These are phyloP conservation scores for Uronychia setigera DNA, from an alignment of 73 alveolate genomes.

Conservation along the genomic window DNA sequence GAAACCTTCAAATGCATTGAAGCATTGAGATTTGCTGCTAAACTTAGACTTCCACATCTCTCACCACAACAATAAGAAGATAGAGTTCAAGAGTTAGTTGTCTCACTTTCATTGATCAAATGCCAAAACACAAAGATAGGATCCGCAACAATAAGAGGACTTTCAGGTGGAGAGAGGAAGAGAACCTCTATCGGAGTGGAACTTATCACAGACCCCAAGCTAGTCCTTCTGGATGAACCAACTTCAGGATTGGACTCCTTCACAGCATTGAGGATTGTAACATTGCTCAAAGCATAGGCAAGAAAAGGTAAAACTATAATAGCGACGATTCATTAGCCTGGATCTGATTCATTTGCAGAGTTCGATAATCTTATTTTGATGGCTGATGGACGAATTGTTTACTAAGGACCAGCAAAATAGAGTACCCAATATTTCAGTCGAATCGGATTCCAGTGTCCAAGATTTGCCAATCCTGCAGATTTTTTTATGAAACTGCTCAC, in stretches of 20 bases:
- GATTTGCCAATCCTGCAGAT: conserved; percentile 74
- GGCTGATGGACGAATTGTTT: conserved; percentile 63
- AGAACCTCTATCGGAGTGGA: conserved; percentile 64
- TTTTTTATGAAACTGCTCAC: conserved; percentile 36
- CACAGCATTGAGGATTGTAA: conserved; percentile 40
- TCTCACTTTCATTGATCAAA: not conserved
- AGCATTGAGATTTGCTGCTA: conserved; percentile 70
- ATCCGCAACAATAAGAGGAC: not conserved
- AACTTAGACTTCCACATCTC: not conserved
- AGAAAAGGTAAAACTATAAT: conserved; percentile 62
- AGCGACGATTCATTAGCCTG: conserved; percentile 81
- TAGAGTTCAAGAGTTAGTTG: conserved; percentile 23
- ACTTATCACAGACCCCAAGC: conserved; percentile 46
- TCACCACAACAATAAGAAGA: not conserved
- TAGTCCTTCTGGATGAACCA: conserved; percentile 64
- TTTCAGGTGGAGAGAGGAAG: conserved; percentile 70
- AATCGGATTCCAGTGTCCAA: conserved; percentile 68
- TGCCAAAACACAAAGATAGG: conserved; percentile 34
- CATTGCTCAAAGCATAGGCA: conserved; percentile 11
- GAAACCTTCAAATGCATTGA: conserved; percentile 68
- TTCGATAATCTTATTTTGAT: conserved; percentile 45
- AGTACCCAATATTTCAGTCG: conserved; percentile 41
- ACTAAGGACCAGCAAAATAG: conserved; percentile 58
- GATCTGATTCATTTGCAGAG: conserved; percentile 55
- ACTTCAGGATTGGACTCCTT: conserved; percentile 63